Conservation (phyloP, 2,329 filamentous ascomycete species). For the Colletotrichum spinosum region DNA sequence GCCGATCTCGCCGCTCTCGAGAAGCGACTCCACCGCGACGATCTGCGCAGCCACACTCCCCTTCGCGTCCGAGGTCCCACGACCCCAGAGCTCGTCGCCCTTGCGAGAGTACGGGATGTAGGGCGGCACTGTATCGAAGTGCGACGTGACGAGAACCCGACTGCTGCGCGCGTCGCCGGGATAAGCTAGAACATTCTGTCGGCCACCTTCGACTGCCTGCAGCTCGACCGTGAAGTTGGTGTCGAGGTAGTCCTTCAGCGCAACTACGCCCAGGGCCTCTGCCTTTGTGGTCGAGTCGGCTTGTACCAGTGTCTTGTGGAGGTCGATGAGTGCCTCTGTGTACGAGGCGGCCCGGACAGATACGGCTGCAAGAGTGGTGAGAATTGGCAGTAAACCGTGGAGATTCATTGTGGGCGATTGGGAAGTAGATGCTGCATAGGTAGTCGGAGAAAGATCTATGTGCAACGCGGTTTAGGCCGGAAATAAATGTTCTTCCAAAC, state of each 20-base stretch:
- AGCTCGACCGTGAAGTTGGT: slow-evolving; percentile 55
- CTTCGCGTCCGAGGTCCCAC: slow-evolving; percentile 80
- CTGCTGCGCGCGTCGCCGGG: slow-evolving; percentile 60
- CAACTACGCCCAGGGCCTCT: slow-evolving; percentile 76
- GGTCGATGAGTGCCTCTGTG: slow-evolving; percentile 69
- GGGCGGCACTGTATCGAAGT: slow-evolving; percentile 84
- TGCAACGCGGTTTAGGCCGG: background rate
- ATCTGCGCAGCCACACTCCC: slow-evolving; percentile 79
- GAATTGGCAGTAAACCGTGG: background rate
- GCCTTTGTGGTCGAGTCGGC: slow-evolving; percentile 78
- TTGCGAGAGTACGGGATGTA: slow-evolving; percentile 75
- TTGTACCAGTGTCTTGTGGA: slow-evolving; percentile 80
- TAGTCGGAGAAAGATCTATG: background rate
- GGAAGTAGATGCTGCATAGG: background rate
- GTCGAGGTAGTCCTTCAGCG: slow-evolving; percentile 75
- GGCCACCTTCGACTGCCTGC: slow-evolving; percentile 46
- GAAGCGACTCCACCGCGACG: slow-evolving; percentile 70
- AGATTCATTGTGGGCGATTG: background rate
- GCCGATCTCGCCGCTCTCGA: slow-evolving; percentile 52
- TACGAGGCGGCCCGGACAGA: slow-evolving; percentile 46
- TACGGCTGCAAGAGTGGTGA: background rate
- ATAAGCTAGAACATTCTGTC: slow-evolving; percentile 85
- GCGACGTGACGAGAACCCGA: slow-evolving; percentile 76
- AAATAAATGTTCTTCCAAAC: background rate
- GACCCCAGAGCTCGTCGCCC: slow-evolving; percentile 71